Base-by-base conservation (phyloP, 108 stramenopile species). In the Pinguiococcus pyrenoidosus region DNA sequence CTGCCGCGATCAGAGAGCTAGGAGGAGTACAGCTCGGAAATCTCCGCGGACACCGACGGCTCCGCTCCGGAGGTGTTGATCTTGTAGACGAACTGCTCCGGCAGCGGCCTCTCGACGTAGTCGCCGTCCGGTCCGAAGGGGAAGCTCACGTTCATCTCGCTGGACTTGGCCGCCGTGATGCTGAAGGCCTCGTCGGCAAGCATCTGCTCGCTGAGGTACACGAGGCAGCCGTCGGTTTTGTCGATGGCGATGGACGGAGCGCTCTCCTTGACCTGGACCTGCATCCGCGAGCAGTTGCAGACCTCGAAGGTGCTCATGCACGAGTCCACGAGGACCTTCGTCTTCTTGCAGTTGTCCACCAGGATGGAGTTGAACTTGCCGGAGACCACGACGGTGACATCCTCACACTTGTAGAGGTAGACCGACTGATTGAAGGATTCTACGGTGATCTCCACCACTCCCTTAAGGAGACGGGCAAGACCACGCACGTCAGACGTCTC, bases 241-340 rank as follows among this genome's bases (percentile, higher is more conserved):
- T 96, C 95, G 61, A 96, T 87, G 0, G 85, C 73, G 56, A 96
- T 80, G 27, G 77, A 74, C 4, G 91, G 87, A 37, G 85, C 89
- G 10, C 79, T 49, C 20, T 83, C 84, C 23, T 75, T 76, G 23
- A 67, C 59, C 61, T 91, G 89, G 7, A 86, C 62, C 48, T 84
- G 74, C 46, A 90, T 62, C 45, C 74, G 77, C 59, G 93, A 78
- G 67, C 86, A 87, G 66, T 96, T 92, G 24, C 93, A 91, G 37
- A 87, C 49, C 64, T 92, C 91, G 36, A 86, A 72, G 13, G 79
- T 77, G 12, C 86, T 81, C 49, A 96, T 84, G 34, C 73, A 62
- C 23, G 72, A 76, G 34, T 88, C 87, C 46, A 87, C 81, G 16
- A 91, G 63, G 14, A 92, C 84, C 59, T 51, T 28, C 3, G 51